Evolutionary conservation across 2,329 filamentous ascomycete species (phyloP), one percentile per base, ranked within the genome.

Genomic region (Aspergillus costaricaensis): DNA sequence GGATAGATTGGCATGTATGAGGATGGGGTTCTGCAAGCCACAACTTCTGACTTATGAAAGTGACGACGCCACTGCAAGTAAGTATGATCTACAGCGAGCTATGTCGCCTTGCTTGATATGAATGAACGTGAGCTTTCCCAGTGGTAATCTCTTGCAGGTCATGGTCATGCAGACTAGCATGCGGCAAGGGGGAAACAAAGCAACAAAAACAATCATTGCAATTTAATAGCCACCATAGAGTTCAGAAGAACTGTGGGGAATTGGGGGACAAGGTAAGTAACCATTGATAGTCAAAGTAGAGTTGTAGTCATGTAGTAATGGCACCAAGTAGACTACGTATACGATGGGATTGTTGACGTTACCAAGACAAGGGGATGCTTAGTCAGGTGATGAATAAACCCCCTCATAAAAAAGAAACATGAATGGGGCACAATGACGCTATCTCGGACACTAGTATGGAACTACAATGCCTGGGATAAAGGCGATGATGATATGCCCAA

Each of bases 361-460:
- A 49, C 14, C n/a, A 15, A 30, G 23, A 27, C 23, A 17, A 49
- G 47, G 25, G 2, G 17, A n/a, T 15, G 47, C 47, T 50, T 50
- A 50, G 47, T 50, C 47, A 50, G 7, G 15, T n/a, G 12, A n/a
- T 30, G 47, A 5, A 50, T 50, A 50, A 32, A 15, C 6, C 14
- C 25, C 25, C 25, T 50, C 47, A 50, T 19, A 32, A 50, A n/a
- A 25, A 30, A 50, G 44, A 12, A 23, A 36, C 32, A 27, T 19
- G 47, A n/a, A 30, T 50, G 25, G 25, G 30, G 25, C 47, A n/a
- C 47, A 30, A 50, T 50, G 47, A 50, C 47, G 47, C 47, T 50
- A 50, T 50, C 12, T 50, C 47, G 25, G 47, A 21, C 15, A 44
- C 41, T 17, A 21, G 32, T 36, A 36, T 44, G 41, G 25, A 27